Evolutionary conservation across 2,329 filamentous ascomycete species (phyloP).

Genomic region (Curvularia hawaiiensis): DNA sequence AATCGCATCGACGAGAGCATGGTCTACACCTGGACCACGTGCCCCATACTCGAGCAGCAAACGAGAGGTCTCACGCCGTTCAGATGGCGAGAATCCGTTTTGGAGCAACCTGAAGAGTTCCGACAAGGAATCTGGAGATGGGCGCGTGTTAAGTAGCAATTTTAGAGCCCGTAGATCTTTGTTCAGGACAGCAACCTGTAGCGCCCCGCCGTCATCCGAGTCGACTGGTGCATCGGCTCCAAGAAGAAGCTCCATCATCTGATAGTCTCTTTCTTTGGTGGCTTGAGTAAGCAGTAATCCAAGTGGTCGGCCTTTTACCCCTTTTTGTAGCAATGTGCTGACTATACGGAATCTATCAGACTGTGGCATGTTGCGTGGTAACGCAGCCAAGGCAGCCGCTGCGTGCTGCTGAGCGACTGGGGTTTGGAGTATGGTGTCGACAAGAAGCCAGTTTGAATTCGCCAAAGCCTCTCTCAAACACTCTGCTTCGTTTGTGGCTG

Average conservation of each 20-base stretch:
- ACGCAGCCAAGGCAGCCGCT: slow-evolving; percentile 30
- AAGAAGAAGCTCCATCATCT: slow-evolving; percentile 38
- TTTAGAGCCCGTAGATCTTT: slow-evolving; percentile 31
- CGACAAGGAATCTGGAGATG: slow-evolving; percentile 29
- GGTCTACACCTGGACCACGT: slow-evolving; percentile 34
- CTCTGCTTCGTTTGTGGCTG: slow-evolving; percentile 36
- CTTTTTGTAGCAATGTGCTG: slow-evolving; percentile 32
- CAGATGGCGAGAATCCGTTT: slow-evolving; percentile 26
- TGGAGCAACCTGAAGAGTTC: slow-evolving; percentile 30
- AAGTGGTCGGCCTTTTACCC: slow-evolving; percentile 36
- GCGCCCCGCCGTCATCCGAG: slow-evolving; percentile 23
- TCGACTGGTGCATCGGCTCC: slow-evolving; percentile 33
- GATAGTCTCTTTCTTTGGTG: slow-evolving; percentile 36
- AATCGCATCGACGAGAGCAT: slow-evolving; percentile 37
- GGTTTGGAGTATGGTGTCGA: slow-evolving; percentile 32
- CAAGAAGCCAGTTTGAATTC: slow-evolving; percentile 38
- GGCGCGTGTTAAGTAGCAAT: slow-evolving; percentile 29
- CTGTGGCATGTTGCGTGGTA: slow-evolving; percentile 28
- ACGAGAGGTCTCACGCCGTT: slow-evolving; percentile 28
- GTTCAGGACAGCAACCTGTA: slow-evolving; percentile 30
- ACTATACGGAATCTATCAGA: slow-evolving; percentile 36
- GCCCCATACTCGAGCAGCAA: slow-evolving; percentile 37
- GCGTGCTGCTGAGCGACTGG: slow-evolving; percentile 35
- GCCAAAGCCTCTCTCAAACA: slow-evolving; percentile 35
- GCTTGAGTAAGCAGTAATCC: slow-evolving; percentile 34